These are phyloP conservation scores for Salix dunnii DNA, from an alignment of 345 rosid species.

Conservation along the genomic window DNA sequence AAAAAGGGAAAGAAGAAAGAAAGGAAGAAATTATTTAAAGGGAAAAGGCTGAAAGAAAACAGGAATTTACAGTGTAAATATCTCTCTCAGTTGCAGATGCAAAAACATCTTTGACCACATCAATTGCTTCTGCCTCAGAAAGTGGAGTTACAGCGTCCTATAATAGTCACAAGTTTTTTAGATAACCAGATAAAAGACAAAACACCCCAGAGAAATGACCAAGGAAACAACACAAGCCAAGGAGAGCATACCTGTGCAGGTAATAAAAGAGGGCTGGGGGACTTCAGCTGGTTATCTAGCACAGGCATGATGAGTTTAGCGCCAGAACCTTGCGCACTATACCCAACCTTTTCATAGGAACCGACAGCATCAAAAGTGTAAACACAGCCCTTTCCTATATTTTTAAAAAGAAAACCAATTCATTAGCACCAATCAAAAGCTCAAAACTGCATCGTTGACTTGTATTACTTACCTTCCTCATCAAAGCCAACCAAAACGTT, in stretches of 20 bases:
- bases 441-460: slow-evolving; percentile 2
- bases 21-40: neutral
- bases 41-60: neutral
- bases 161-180: slow-evolving; percentile 5
- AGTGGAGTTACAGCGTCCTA: slow-evolving; percentile 97
- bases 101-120: slow-evolving; percentile 84
- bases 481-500: slow-evolving; percentile 97
- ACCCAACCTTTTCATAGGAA: slow-evolving; percentile 97
- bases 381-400: slow-evolving; percentile 86
- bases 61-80: slow-evolving; percentile 77
- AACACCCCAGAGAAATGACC: neutral
- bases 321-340: slow-evolving; percentile 94
- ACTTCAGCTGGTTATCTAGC: slow-evolving; percentile 91
- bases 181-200: slow-evolving; percentile 4
- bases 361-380: slow-evolving; percentile 97
- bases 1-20: neutral
- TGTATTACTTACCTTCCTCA: slow-evolving; percentile 55
- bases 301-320: slow-evolving; percentile 89
- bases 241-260: slow-evolving; percentile 57
- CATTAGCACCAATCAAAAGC: neutral
- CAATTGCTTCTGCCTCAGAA: slow-evolving; percentile 78
- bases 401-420: slow-evolving; percentile 1
- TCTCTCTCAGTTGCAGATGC: slow-evolving; percentile 98
- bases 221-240: neutral
- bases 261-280: slow-evolving; percentile 92